Base-by-base conservation (phyloP, 139 green algal genomes). In the Chlorella sp. region DNA sequence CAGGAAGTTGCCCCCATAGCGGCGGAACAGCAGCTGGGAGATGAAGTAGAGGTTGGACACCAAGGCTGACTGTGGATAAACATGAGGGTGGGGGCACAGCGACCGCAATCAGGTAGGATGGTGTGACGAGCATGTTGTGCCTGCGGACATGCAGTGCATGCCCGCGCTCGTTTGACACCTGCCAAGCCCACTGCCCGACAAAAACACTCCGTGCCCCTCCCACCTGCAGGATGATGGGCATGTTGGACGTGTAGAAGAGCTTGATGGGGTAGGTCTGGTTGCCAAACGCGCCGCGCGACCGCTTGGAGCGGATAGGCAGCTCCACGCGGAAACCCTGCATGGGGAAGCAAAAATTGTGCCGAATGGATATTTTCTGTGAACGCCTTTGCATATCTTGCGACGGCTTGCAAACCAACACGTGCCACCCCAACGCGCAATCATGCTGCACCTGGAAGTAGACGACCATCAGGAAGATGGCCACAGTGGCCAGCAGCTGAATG, bases 41-140 rank as follows among this genome's bases (percentile, higher is more conserved):
- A 99, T 98, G 94, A 99, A 99, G 93, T 99, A 99, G 57, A 99
- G 92, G 95, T 99, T 99, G 87, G 95, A 98, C 38, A 99, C 98
- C 44, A 99, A 92, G 7, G 98, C 98, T 7, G 94, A 98, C 85
- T 92, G 89, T 17, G 70, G 2, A 4, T 3, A 15, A 51, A 51
- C 44, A 51, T 16, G 44, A 51, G 44, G 44, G 44, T 51, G 44
- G 44, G n/a, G n/a, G n/a, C n/a, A n/a, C n/a, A n/a, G n/a, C n/a
- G n/a, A n/a, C n/a, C n/a, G n/a, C n/a, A n/a, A n/a, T n/a, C n/a
- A n/a, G n/a, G n/a, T n/a, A n/a, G n/a, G n/a, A n/a, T n/a, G n/a
- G n/a, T n/a, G n/a, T n/a, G n/a, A n/a, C n/a, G n/a, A n/a, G n/a
- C n/a, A n/a, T n/a, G n/a, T n/a, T n/a, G n/a, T n/a, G n/a, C n/a